Base-by-base conservation (phyloP, 148 eudicot species). In the Mesembryanthemum crystallinum region DNA sequence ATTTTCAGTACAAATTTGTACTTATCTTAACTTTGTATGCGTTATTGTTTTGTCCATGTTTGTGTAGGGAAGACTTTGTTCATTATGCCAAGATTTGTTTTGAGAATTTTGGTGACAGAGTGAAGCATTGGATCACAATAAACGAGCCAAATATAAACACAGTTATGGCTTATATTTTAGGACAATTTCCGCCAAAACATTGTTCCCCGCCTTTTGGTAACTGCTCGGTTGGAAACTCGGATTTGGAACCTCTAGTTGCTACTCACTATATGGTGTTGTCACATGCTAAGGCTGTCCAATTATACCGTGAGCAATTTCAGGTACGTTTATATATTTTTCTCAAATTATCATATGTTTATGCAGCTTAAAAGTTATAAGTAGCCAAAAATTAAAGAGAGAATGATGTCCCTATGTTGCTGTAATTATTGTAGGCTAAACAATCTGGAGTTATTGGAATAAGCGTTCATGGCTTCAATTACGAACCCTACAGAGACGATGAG, bases 91-190 rank as follows among this genome's bases (percentile, higher is more conserved):
- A 82, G 70, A 84, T 75, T 47, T 94, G 98, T 79, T 94, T 94
- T 25, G 74, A 83, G 76, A 77, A 72, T 59, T 94, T 94, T 76
- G 97, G 90, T 18, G 91, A 94, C 27, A 79, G 93, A 73, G 97
- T 94, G 33, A 91, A 85, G 86, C 49, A 88, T 39, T 94, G 98
- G 98, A 61, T 62, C 3, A 89, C 97, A 0, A 90, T 94, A 78
- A 94, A 91, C n/a, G 98, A 94, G 65, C 97, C 98, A 33, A 91
- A 90, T 71, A 49, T 94, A 47, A 76, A 80, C n/a, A n/a, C n/a
- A n/a, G n/a, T n/a, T 27, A 25, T 87, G 0, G 73, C 60, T 0
- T 91, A 91, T 61, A 82, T 76, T 17, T 42, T 35, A 27, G 97
- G 91, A 37, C 13, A 0, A 1, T 93, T 81, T 79, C 96, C 98